These are phyloP conservation scores for Rhynchosporium secalis DNA, from an alignment of 2,329 filamentous ascomycete species.

Conservation along the genomic window DNA sequence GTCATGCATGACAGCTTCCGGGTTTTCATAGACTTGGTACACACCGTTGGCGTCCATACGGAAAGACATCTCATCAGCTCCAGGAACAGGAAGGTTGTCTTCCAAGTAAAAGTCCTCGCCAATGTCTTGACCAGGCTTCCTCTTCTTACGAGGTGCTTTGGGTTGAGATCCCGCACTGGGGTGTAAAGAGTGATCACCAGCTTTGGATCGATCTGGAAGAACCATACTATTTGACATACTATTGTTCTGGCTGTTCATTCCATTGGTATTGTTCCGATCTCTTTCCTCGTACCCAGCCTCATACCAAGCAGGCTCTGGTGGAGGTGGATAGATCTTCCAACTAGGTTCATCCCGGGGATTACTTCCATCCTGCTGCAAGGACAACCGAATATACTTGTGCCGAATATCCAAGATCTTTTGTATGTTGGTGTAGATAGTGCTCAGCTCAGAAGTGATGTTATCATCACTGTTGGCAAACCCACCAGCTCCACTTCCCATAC, in stretches of 20 bases:
- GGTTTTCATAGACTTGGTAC: constrained; percentile 84
- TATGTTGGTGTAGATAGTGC: constrained; percentile 85
- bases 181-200: constrained; percentile 25
- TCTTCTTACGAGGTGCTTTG: constrained; percentile 56
- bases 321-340: constrained; percentile 89
- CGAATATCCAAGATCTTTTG: constrained; percentile 85
- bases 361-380: constrained; percentile 76
- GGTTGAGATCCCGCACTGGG: constrained; percentile 26
- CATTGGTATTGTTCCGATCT: constrained; percentile 31
- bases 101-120: constrained; percentile 88
- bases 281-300: constrained; percentile 43
- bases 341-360: constrained; percentile 82
- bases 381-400: constrained; percentile 84
- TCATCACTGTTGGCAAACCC: constrained; percentile 72
- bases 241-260: constrained; percentile 48
- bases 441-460: constrained; percentile 80
- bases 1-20: constrained; percentile 59
- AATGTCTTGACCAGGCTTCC: constrained; percentile 87
- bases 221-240: constrained; percentile 44
- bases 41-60: constrained; percentile 81
- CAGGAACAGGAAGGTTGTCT: constrained; percentile 74
- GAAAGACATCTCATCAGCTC: constrained; percentile 68
- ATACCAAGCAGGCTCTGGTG: constrained; percentile 88
- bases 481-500: constrained; percentile 58
- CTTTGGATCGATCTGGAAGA: constrained; percentile 37